A percentile compares a stretch with the other conserved stretches of the same genome.
These are phyloP conservation scores for Linanthus parryae DNA, from an alignment of 148 eudicot species.

Conservation along the genomic window DNA sequence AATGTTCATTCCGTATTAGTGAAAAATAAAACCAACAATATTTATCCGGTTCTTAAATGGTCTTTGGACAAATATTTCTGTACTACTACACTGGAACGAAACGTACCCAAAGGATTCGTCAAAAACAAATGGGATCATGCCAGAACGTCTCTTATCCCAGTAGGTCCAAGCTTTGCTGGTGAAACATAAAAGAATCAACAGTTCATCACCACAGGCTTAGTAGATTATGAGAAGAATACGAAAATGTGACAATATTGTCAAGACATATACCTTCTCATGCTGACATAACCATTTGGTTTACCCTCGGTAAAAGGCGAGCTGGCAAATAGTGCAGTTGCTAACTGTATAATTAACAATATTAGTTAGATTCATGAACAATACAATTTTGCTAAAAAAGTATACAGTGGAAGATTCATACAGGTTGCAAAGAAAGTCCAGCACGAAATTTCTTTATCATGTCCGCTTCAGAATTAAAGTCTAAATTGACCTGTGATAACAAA, in stretches of 20 bases:
- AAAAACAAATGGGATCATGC: slow-evolving; percentile 96
- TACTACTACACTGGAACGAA: not conserved
- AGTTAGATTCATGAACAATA: slow-evolving; percentile 21
- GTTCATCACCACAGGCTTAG: slow-evolving; percentile 3
- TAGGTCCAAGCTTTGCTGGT: slow-evolving; percentile 88
- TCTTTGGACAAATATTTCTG: no score
- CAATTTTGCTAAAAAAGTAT: slow-evolving; percentile 7
- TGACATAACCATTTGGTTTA: slow-evolving; percentile 90
- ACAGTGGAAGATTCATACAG: slow-evolving; percentile 49
- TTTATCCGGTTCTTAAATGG: no score
- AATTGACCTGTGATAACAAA: slow-evolving; percentile 55
- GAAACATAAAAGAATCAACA: slow-evolving; percentile 16
- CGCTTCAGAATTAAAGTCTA: slow-evolving; percentile 91
- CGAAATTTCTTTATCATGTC: slow-evolving; percentile 97
- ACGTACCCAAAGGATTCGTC: slow-evolving; percentile 85
- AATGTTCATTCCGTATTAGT: no score
- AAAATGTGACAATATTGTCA: slow-evolving; percentile 7
- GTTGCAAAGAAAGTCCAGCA: slow-evolving; percentile 95
- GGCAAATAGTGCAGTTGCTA: slow-evolving; percentile 95
- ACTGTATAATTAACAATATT: slow-evolving; percentile 38
- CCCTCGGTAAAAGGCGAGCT: slow-evolving; percentile 99
- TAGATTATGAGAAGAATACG: not conserved
- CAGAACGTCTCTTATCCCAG: slow-evolving; percentile 76
- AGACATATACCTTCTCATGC: slow-evolving; percentile 90
- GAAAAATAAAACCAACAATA: no score